These are phyloP conservation scores for Ogataea populi-albae DNA, from an alignment of 805 yeast species.

Conservation along the genomic window DNA sequence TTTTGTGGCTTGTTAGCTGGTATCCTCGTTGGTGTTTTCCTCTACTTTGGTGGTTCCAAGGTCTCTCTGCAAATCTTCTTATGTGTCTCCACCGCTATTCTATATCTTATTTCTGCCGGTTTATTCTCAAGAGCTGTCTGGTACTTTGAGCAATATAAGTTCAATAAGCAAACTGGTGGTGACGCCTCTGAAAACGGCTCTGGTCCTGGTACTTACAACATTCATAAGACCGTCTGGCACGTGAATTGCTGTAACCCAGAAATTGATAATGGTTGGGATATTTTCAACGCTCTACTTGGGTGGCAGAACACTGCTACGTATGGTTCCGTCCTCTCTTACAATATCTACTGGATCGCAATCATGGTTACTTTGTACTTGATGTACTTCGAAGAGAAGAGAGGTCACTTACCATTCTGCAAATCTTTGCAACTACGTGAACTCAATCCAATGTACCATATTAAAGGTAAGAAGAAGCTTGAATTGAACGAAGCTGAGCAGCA, in stretches of 20 bases:
- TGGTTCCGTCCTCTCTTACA: slow-evolving; percentile 88
- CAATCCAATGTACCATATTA: slow-evolving; percentile 73
- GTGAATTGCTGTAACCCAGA: slow-evolving; percentile 97
- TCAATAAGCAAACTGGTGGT: slow-evolving; percentile 74
- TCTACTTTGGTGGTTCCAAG: slow-evolving; percentile 80
- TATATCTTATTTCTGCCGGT: slow-evolving; percentile 89
- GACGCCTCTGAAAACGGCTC: slow-evolving; percentile 91
- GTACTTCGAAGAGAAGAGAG: slow-evolving; percentile 80
- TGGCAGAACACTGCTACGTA: slow-evolving; percentile 97
- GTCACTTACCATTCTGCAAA: slow-evolving; percentile 73
- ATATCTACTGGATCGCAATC: slow-evolving; percentile 78
- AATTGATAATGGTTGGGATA: slow-evolving; percentile 92
- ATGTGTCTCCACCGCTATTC: slow-evolving; percentile 80
- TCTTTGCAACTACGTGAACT: slow-evolving; percentile 45
- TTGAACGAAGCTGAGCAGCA: slow-evolving; percentile 51
- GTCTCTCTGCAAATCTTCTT: slow-evolving; percentile 85
- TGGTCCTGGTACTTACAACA: slow-evolving; percentile 94
- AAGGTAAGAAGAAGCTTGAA: slow-evolving; percentile 62
- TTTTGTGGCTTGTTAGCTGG: slow-evolving; percentile 84
- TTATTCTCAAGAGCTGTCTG: slow-evolving; percentile 91
- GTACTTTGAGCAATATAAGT: slow-evolving; percentile 74
- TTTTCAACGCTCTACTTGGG: slow-evolving; percentile 89
- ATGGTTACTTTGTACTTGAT: slow-evolving; percentile 55
- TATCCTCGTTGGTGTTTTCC: slow-evolving; percentile 57
- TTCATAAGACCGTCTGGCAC: slow-evolving; percentile 82